phyloP scores from a whole-genome alignment of 2,329 filamentous ascomycete species.

The Paradendryphiella salina region DNA sequence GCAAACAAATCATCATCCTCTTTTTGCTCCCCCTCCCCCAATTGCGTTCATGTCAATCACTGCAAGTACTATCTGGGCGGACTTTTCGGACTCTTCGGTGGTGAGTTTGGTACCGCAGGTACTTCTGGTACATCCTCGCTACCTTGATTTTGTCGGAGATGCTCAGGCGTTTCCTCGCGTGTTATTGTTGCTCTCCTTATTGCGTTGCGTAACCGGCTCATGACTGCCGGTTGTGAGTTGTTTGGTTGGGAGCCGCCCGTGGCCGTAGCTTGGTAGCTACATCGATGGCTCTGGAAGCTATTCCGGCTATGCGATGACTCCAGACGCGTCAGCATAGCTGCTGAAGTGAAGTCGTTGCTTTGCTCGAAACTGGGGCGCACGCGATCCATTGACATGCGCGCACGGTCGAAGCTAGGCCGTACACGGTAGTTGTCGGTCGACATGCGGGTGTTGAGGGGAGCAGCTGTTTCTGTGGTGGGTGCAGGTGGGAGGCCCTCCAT shows the following conservation, averaged over 20 bases:
- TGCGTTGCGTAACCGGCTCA: constrained; percentile 39
- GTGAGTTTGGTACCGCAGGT: constrained; percentile 23
- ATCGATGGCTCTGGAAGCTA: constrained; percentile 30
- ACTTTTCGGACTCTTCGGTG: constrained; percentile 27
- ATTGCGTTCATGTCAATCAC: not conserved
- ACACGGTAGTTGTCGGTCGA: constrained; percentile 48
- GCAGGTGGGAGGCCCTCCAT: constrained; percentile 37
- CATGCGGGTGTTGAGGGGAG: constrained; percentile 34
- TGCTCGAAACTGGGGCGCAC: constrained; percentile 82
- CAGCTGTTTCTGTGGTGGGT: constrained; percentile 30
- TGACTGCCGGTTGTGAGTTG: constrained; percentile 21
- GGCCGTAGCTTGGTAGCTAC: constrained; percentile 28
- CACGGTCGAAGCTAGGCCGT: constrained; percentile 83
- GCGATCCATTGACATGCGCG: constrained; percentile 84
- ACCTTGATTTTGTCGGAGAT: constrained; percentile 19
- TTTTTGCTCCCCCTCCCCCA: not conserved
- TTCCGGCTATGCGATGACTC: constrained; percentile 63
- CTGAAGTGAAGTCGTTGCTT: constrained; percentile 88
- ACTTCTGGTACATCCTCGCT: constrained; percentile 22
- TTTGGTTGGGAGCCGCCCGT: not conserved
- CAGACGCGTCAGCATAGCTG: constrained; percentile 78
- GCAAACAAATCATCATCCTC: constrained; percentile 5
- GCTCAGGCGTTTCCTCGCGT: constrained; percentile 36
- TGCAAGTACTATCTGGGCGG: constrained; percentile 9
- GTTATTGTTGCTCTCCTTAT: constrained; percentile 41